Percentiles rank a stretch among this genome's conserved stretches.
These are phyloP conservation scores for Voacanga thouarsii DNA, from an alignment of 257 asterid genomes.

Conservation along the genomic window DNA sequence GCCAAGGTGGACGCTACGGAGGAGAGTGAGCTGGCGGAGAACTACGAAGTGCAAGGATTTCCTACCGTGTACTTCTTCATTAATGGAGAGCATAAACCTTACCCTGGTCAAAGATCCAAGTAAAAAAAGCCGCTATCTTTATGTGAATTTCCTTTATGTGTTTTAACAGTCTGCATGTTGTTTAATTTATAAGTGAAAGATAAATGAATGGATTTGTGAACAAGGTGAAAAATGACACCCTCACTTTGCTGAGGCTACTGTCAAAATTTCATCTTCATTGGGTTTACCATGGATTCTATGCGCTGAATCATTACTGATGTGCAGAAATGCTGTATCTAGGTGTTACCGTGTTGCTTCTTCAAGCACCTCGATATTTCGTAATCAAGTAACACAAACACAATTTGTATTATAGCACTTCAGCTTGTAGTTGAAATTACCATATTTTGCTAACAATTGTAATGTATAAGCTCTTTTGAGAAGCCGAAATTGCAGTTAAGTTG, in stretches of 20 bases:
- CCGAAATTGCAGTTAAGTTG: background rate
- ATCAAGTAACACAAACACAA: too few species aligned
- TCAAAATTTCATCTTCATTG: background rate
- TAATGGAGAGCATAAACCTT: slow-evolving; percentile 71
- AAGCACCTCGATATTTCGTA: background rate
- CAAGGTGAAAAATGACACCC: background rate
- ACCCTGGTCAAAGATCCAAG: slow-evolving; percentile 73
- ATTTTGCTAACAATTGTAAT: background rate
- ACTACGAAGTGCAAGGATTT: slow-evolving; percentile 73
- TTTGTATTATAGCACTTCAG: background rate
- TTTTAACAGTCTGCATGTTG: background rate
- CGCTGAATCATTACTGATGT: background rate
- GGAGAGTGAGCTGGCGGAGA: slow-evolving; percentile 73
- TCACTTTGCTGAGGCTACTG: background rate
- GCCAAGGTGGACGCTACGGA: slow-evolving; percentile 81
- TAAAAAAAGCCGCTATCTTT: slow-evolving; percentile 20
- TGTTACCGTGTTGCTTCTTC: background rate
- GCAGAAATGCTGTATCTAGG: background rate
- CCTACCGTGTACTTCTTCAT: slow-evolving; percentile 76
- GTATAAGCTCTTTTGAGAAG: background rate
- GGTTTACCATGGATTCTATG: background rate
- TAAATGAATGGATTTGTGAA: background rate
- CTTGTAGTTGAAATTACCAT: background rate
- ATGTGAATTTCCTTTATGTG: background rate
- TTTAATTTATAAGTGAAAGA: background rate